phyloP scores from a whole-genome alignment of 495 filamentous ascomycete genomes.

The Aspergillus wentii region DNA sequence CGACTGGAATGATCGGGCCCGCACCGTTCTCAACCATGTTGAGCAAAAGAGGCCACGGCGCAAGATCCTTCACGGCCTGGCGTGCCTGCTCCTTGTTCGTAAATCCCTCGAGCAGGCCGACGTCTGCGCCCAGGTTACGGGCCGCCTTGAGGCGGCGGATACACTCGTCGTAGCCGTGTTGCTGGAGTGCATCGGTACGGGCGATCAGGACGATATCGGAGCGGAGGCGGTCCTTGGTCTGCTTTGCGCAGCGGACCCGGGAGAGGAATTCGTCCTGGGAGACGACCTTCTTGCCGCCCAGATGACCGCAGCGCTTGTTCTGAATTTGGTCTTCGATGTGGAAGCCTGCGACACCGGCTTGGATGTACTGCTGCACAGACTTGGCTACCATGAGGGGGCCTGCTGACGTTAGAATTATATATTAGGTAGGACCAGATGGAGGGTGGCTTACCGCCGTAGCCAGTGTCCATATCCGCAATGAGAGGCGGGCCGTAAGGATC shows the following conservation, averaged over 20 bases:
- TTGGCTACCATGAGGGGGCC: slow-evolving; percentile 58
- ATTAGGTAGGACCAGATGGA: not conserved
- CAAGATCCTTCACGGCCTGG: slow-evolving; percentile 48
- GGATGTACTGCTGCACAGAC: slow-evolving; percentile 59
- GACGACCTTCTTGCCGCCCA: slow-evolving; percentile 59
- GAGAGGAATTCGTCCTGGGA: slow-evolving; percentile 42
- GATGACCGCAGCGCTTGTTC: slow-evolving; percentile 62
- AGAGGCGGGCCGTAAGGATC: slow-evolving; percentile 52
- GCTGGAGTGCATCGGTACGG: slow-evolving; percentile 62
- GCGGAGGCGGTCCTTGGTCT: slow-evolving; percentile 41
- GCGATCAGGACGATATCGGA: slow-evolving; percentile 66
- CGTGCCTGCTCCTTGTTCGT: slow-evolving; percentile 49
- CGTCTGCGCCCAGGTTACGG: slow-evolving; percentile 54
- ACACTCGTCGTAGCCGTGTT: slow-evolving; percentile 58
- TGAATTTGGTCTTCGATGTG: slow-evolving; percentile 69
- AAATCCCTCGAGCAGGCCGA: slow-evolving; percentile 61
- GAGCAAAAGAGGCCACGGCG: slow-evolving; percentile 54
- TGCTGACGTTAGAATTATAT: slow-evolving; percentile 9
- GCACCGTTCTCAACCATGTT: slow-evolving; percentile 63
- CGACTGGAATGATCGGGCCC: slow-evolving; percentile 49
- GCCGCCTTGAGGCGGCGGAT: slow-evolving; percentile 51
- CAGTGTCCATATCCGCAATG: slow-evolving; percentile 70
- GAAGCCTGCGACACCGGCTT: slow-evolving; percentile 64
- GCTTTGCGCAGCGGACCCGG: slow-evolving; percentile 51
- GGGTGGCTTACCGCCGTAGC: slow-evolving; percentile 48